Evolutionary conservation across 257 asterid species (phyloP).

Genomic region (Nemophila menziesii): DNA sequence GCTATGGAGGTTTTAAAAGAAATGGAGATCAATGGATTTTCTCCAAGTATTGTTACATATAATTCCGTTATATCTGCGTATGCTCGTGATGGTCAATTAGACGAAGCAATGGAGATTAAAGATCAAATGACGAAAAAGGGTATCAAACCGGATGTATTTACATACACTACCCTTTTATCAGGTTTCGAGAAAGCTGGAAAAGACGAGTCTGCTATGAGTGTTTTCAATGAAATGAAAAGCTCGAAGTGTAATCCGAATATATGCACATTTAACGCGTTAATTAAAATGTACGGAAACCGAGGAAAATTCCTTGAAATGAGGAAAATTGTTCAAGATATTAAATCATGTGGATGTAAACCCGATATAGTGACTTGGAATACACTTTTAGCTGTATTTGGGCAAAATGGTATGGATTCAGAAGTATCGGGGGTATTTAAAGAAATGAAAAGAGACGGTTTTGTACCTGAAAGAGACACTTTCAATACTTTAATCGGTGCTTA

Average conservation of each 20-base stretch:
- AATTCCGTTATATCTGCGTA: slow-evolving; percentile 73
- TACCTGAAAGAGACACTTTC: slow-evolving; percentile 87
- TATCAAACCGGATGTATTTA: slow-evolving; percentile 81
- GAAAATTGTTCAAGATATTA: slow-evolving; percentile 73
- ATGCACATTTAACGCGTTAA: slow-evolving; percentile 80
- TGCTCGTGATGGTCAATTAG: slow-evolving; percentile 67
- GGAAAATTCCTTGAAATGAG: slow-evolving; percentile 80
- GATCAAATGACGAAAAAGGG: slow-evolving; percentile 54
- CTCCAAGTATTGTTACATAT: slow-evolving; percentile 64
- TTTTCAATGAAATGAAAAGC: slow-evolving; percentile 61
- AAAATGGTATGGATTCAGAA: slow-evolving; percentile 78
- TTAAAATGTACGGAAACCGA: slow-evolving; percentile 81
- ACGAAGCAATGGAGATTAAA: slow-evolving; percentile 70
- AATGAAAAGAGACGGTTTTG: slow-evolving; percentile 85
- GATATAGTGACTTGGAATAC: slow-evolving; percentile 97
- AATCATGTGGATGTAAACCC: slow-evolving; percentile 54
- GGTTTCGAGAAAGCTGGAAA: slow-evolving; percentile 94
- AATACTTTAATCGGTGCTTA: slow-evolving; percentile 84
- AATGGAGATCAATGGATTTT: slow-evolving; percentile 61
- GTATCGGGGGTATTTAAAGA: slow-evolving; percentile 84
- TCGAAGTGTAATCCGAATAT: slow-evolving; percentile 74
- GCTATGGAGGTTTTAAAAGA: slow-evolving; percentile 79
- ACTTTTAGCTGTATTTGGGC: slow-evolving; percentile 89
- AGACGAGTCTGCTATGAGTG: slow-evolving; percentile 70
- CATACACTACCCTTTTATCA: slow-evolving; percentile 76